These are phyloP conservation scores for Salix suchowensis DNA, from an alignment of 345 rosid genomes.

Conservation along the genomic window DNA sequence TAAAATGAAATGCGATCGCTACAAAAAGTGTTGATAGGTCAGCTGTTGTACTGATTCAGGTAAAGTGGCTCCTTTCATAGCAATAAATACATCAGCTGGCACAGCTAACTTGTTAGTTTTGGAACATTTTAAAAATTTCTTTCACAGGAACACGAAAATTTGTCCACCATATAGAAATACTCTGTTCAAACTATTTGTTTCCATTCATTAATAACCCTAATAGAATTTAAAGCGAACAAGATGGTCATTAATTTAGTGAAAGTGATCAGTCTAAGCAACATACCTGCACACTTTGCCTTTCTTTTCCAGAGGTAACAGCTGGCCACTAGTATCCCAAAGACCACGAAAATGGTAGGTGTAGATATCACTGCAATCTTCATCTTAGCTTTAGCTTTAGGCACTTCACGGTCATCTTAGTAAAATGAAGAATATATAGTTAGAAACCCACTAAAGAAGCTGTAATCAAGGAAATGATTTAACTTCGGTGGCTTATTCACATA, in stretches of 20 bases:
- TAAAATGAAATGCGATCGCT: neutral
- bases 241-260: neutral
- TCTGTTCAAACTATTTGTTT: neutral
- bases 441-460: neutral
- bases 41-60: too few relatives aligned
- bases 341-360: neutral
- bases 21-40: too few relatives aligned
- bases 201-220: neutral
- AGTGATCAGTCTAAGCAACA: neutral
- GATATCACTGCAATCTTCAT: neutral
- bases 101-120: neutral
- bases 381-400: neutral
- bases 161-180: too few relatives aligned
- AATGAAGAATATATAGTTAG: neutral
- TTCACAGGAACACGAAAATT: neutral
- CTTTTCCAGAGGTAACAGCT: neutral
- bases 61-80: too few relatives aligned
- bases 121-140: neutral
- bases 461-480: neutral
- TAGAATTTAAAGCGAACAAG: neutral
- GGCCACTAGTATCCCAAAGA: neutral
- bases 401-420: neutral
- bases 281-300: conserved; percentile 1
- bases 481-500: neutral
- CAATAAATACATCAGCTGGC: neutral